Evolutionary conservation across 192 early-diverging fungal genomes (phyloP).

Genomic region (Entomortierella chlamydospora): DNA sequence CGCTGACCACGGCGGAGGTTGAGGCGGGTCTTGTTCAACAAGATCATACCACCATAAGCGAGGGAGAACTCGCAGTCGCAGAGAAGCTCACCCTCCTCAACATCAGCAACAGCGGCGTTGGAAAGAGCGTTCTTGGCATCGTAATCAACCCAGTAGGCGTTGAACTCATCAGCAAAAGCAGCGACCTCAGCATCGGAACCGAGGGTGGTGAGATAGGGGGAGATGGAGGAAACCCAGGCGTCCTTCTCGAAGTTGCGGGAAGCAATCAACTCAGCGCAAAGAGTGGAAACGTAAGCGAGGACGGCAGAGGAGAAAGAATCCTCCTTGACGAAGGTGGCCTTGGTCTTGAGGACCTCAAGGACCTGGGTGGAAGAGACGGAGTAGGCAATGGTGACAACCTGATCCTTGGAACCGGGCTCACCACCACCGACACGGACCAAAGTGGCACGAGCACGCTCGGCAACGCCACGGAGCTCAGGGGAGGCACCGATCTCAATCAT

Average conservation of each 20-base stretch:
- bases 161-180: constrained; percentile 57
- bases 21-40: constrained; percentile 75
- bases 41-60: constrained; percentile 85
- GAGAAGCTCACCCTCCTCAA: constrained; percentile 67
- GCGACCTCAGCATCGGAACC: constrained; percentile 65
- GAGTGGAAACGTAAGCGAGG: constrained; percentile 68
- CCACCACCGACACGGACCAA: constrained; percentile 73
- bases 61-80: constrained; percentile 87
- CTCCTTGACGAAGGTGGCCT: constrained; percentile 64
- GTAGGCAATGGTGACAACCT: constrained; percentile 65
- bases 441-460: constrained; percentile 75
- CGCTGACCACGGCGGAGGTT: constrained; percentile 79
- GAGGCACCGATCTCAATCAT: constrained; percentile 81
- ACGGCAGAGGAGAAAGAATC: constrained; percentile 56
- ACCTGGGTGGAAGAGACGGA: constrained; percentile 58
- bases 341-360: constrained; percentile 60
- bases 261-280: constrained; percentile 70
- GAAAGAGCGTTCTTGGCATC: constrained; percentile 55
- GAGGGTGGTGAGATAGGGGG: constrained; percentile 67
- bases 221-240: constrained; percentile 72
- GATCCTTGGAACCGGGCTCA: constrained; percentile 59
- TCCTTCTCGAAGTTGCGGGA: constrained; percentile 73
- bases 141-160: constrained; percentile 58
- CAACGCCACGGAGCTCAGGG: constrained; percentile 81
- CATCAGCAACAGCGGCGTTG: constrained; percentile 60